Conservation (phyloP, 2,329 filamentous ascomycete species). For the Teratosphaeria nubilosa region DNA sequence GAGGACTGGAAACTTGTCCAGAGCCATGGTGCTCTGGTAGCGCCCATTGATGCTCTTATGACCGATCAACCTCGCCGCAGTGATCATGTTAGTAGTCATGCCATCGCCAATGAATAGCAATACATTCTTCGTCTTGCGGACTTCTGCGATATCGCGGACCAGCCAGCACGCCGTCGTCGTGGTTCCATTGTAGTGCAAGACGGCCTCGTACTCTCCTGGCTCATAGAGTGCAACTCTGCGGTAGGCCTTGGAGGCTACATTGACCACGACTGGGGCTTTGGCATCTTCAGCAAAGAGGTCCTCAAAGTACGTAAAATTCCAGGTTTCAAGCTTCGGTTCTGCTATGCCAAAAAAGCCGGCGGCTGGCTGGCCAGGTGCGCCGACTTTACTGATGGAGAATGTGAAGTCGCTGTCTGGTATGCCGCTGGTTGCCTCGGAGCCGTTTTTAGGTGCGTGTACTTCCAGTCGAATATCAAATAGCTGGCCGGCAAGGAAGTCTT, state of each 20-base stretch:
- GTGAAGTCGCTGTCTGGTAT: slow-evolving; percentile 66
- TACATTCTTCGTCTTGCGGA: slow-evolving; percentile 69
- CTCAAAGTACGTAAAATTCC: slow-evolving; percentile 74
- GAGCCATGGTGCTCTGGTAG: slow-evolving; percentile 58
- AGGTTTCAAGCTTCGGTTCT: slow-evolving; percentile 66
- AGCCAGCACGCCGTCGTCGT: slow-evolving; percentile 67
- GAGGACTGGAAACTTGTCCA: slow-evolving; percentile 65
- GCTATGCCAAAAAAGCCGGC: slow-evolving; percentile 58
- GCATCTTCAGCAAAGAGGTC: slow-evolving; percentile 69
- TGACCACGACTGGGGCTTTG: slow-evolving; percentile 59
- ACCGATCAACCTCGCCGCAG: slow-evolving; percentile 65
- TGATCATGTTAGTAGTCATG: slow-evolving; percentile 51
- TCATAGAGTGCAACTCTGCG: slow-evolving; percentile 65
- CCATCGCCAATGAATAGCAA: slow-evolving; percentile 72
- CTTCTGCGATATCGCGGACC: slow-evolving; percentile 58
- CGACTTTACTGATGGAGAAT: slow-evolving; percentile 61
- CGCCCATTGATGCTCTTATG: slow-evolving; percentile 79
- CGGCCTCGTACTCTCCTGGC: slow-evolving; percentile 69
- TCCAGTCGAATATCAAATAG: slow-evolving; percentile 77
- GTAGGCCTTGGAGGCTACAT: slow-evolving; percentile 71
- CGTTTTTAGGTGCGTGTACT: slow-evolving; percentile 53
- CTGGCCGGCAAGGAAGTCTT: slow-evolving; percentile 75
- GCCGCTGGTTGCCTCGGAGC: slow-evolving; percentile 59
- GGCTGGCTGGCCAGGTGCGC: slow-evolving; percentile 43
- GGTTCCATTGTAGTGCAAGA: slow-evolving; percentile 59